Conservation (phyloP, 306 rosid genomes). For the Leucaena leucocephala region DNA sequence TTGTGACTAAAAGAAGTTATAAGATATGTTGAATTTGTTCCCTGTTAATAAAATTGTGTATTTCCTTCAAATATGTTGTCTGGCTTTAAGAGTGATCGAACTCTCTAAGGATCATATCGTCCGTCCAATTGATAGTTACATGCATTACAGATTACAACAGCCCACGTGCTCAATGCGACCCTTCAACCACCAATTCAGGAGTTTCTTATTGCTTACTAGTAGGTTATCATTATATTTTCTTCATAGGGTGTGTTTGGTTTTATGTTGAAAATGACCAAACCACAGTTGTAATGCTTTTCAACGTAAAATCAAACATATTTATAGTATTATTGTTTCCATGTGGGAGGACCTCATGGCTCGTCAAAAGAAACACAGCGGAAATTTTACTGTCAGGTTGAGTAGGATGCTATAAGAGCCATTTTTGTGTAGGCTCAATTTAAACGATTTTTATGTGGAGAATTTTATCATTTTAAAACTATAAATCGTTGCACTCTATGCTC, state of each 20-base stretch:
- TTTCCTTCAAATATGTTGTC: not conserved
- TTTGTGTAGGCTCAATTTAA: no score
- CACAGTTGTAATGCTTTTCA: not conserved
- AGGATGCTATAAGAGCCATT: no score
- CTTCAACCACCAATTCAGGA: not conserved
- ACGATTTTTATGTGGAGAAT: no score
- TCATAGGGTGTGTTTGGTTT: not conserved
- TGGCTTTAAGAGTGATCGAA: not conserved
- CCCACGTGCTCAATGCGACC: not conserved
- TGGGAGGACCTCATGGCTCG: not conserved
- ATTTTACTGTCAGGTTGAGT: no score
- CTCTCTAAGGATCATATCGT: no score
- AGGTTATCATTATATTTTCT: not conserved
- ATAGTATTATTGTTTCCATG: no score
- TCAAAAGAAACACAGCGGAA: no score
- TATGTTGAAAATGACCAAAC: not conserved
- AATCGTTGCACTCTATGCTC: no score
- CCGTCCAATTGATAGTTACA: not conserved
- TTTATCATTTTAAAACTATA: no score
- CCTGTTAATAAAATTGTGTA: constrained; percentile 42
- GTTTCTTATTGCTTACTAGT: not conserved
- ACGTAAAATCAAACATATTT: not conserved
- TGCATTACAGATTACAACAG: not conserved
- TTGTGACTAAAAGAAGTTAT: constrained; percentile 45
- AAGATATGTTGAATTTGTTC: constrained; percentile 42